Evolutionary conservation across 345 rosid genomes (phyloP).

Genomic region (Aethionema arabicum): DNA sequence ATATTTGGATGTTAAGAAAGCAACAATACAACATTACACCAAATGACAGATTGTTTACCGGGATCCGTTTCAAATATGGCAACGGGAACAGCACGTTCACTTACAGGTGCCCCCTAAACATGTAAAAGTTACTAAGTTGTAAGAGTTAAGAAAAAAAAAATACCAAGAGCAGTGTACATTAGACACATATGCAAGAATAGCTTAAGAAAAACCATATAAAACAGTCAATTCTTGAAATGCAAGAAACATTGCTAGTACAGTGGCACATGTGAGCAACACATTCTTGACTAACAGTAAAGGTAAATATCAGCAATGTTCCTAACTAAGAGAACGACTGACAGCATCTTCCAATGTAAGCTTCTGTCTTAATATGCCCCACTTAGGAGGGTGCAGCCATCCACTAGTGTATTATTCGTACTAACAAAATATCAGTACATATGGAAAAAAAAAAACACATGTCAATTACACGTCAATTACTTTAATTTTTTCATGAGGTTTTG

Average conservation of each 20-base stretch:
- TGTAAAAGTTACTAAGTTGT: conserved; percentile 29
- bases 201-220: conserved; percentile 20
- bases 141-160: conserved; percentile 14
- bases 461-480: background rate
- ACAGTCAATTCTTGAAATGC: conserved; percentile 11
- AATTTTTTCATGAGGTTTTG: conserved; percentile 9
- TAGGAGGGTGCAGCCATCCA: conserved; percentile 5
- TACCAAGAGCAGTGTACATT: conserved; percentile 21
- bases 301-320: conserved; percentile 19
- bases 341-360: background rate
- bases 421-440: conserved; percentile 11
- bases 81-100: conserved; percentile 99
- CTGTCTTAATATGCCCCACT: background rate
- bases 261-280: conserved; percentile 15
- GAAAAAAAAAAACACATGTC: no score
- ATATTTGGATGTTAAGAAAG: conserved; percentile 28
- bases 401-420: conserved; percentile 3
- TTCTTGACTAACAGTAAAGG: conserved; percentile 5
- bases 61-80: conserved; percentile 87
- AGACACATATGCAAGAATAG: background rate
- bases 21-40: conserved; percentile 25
- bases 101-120: conserved; percentile 90
- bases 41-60: conserved; percentile 47
- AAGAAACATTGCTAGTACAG: conserved; percentile 14
- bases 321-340: conserved; percentile 10